phyloP scores from a whole-genome alignment of 805 yeast genomes.

The Candida tammaniensis region DNA sequence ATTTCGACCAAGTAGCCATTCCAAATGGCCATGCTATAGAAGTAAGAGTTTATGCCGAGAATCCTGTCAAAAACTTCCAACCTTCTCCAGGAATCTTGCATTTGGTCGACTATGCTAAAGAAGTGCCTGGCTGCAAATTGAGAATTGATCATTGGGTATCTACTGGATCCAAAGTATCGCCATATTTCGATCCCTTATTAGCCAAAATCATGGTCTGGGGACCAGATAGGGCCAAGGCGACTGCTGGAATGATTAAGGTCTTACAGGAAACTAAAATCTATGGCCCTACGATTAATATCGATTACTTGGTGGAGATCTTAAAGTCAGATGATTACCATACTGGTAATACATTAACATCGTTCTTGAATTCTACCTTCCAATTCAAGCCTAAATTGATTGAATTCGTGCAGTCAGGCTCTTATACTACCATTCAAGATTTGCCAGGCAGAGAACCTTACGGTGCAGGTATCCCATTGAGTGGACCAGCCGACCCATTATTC shows the following conservation, averaged over 20 bases:
- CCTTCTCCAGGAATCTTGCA: slow-evolving; percentile 97
- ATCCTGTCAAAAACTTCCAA: slow-evolving; percentile 89
- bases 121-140: slow-evolving; percentile 6
- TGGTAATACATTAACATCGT: slow-evolving; percentile 78
- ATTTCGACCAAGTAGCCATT: slow-evolving; percentile 5
- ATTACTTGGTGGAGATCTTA: slow-evolving; percentile 81
- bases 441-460: slow-evolving; percentile 90
- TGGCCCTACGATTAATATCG: slow-evolving; percentile 87
- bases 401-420: slow-evolving; percentile 63
- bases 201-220: slow-evolving; percentile 97
- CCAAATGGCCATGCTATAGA: slow-evolving; percentile 84
- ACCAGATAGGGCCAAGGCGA: slow-evolving; percentile 78
- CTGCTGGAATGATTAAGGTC: slow-evolving; percentile 71
- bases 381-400: slow-evolving; percentile 73
- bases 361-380: slow-evolving; percentile 44
- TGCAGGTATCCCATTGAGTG: slow-evolving; percentile 96
- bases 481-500: slow-evolving; percentile 93
- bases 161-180: slow-evolving; percentile 81
- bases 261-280: slow-evolving; percentile 78
- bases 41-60: slow-evolving; percentile 94
- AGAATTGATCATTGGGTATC: slow-evolving; percentile 93
- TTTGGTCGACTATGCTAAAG: slow-evolving; percentile 73
- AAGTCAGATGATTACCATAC: slow-evolving; percentile 75
- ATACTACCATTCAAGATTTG: slow-evolving; percentile 93
- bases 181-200: slow-evolving; percentile 93